Base-by-base conservation (phyloP, 345 rosid genomes). In the Erodium maritimum region DNA sequence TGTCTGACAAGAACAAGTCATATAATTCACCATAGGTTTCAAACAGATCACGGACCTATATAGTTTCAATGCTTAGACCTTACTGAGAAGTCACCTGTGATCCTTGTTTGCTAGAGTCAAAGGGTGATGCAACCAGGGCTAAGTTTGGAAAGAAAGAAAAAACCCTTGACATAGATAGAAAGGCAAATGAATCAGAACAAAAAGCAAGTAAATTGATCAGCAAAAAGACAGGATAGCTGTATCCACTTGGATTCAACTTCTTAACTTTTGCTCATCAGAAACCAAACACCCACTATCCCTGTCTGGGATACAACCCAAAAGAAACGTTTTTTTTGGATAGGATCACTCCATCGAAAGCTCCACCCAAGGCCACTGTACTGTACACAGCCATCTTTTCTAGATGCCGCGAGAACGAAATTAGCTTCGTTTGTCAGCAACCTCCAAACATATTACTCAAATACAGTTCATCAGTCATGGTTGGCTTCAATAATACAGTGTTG, bases 181-280 rank as follows among this genome's bases (percentile, higher is more conserved):
- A 80, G 86, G 85, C 86, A 90, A 90, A 87, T 77, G 84, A 74
- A 87, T 79, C 79, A 68, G 80, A 82, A 84, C 81, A 81, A 83
- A 83, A 85, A 74, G 82, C 76, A 63, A 73, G 82, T 60, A 42
- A 77, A 71, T 57, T 74, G 66, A 12, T 69, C 60, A 68, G 64
- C 62, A 77, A 68, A 24, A 72, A 69, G 88, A 81, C 84, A 77
- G 62, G 62, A 73, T 68, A 71, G 77, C 77, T 73, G 70, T 69
- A 66, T 74, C 82, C 86, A 76, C 81, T 83, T 83, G 88, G 71
- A 74, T 68, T 72, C 85, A 80, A 77, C 79, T 68, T 66, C 79
- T 80, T 83, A 78, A 71, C 82, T 80, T 76, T 74, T 70, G 79
- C 80, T 57, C 56, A 75, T 67, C 64, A 69, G 42, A 72, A 77